Evolutionary conservation across 2,329 filamentous ascomycete species (phyloP), one percentile per base, ranked within the genome.

Genomic region (Aspergillus felis): DNA sequence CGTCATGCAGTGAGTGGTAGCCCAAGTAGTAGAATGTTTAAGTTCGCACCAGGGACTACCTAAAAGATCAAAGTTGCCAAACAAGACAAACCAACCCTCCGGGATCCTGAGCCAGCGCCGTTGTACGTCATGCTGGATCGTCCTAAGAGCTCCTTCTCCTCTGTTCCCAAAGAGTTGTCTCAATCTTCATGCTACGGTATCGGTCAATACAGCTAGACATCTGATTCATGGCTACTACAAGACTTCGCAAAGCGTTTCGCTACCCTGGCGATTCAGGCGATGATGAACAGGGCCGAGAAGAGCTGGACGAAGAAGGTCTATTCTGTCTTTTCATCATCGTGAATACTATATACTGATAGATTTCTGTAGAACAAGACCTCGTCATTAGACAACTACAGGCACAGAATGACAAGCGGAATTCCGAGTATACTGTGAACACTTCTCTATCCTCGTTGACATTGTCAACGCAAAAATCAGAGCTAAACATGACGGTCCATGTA

Each of bases 301-400:
- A 86, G 55, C 79, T 94, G 59, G 91, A 94, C 71, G 89, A 92
- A 74, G 83, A 92, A 81, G 88, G 88, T 87, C 71, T 53, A 62
- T 53, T 57, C n/a, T 49, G 57, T 17, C 25, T n/a, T 9, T n/a
- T 10, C 56, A 22, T 54, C 28, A 28, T n/a, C 47, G n/a, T 8
- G 20, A 24, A 20, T 9, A 22, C 10, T n/a, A 20, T 10, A 46
- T n/a, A 57, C 59, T 62, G 42, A 56, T 51, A 46, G 27, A 50
- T 20, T 29, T 47, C 25, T 53, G 42, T 60, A 76, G 74, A 79
- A 59, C 77, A 79, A 60, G 76, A 79, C 53, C 68, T 62, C 9
- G 57, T 78, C 9, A 78, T 79, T 42, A 60, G 69, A 51, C 61
- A 68, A 51, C 57, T 79, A 27, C 68, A 70, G 47, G 56, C 48